Evolutionary conservation across 2,329 filamentous ascomycete species (phyloP), one percentile per base, ranked within the genome.

Genomic region (Colletotrichum spinosum): DNA sequence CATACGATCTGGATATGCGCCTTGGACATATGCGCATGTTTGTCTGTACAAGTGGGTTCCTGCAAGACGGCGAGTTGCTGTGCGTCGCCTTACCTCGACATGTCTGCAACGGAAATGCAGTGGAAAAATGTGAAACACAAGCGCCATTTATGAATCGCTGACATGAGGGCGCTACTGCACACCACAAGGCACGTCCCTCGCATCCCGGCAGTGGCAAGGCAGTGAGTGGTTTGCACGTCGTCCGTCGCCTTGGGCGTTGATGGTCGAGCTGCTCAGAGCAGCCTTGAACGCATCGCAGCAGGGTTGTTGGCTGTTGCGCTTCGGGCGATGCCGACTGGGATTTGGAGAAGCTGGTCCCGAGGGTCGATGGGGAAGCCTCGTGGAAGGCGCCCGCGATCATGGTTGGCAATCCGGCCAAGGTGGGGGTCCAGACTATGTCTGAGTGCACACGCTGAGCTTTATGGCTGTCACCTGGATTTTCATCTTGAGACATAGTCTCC

Each of bases 261-360:
- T 25, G 46, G 46, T 45, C 25, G 38, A 13, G 38, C 38, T 17
- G 17, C 17, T 17, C 17, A 13, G 9, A 35, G 50, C 38, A 51
- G 45, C 39, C 45, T 61, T 45, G 34, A 12, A 35, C 8, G 35
- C 50, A 25, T 55, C 39, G 41, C 33, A 65, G 44, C 58, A 62
- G 48, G 58, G 62, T 56, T 37, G 41, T 53, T 42, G 58, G 52
- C 35, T 41, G 58, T 48, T 49, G 48, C 12, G 8, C 52, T 34
- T 65, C 58, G 58, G 62, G 58, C 58, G 48, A 53, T 65, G 58
- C 62, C 58, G 62, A 65, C 15, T 15, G 33, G 17, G 13, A 5
- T 4, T 25, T 25, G 50, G 17, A 50, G 55, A 46, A 46, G 38
- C 34, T 53, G 49, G 45, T 54, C 12, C 42, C 49, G 35, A 48